Percentiles rank a stretch among this genome's conserved stretches.
These are phyloP conservation scores for Lantana camara DNA, from an alignment of 257 asterid species.

Conservation along the genomic window DNA sequence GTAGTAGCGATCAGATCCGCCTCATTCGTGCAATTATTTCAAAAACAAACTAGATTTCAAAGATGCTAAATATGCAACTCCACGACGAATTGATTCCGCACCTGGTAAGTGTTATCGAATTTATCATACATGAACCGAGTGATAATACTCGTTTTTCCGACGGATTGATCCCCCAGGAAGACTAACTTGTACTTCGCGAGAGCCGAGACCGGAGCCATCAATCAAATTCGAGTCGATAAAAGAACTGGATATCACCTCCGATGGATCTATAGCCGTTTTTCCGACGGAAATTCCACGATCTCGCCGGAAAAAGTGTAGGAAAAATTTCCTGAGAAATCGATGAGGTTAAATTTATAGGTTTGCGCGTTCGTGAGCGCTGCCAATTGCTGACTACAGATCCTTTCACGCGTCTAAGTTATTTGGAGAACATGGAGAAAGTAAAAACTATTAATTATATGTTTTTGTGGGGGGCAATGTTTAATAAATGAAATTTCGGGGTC, in stretches of 20 bases:
- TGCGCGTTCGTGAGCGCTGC: slow-evolving; percentile 32
- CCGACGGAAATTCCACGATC: slow-evolving; percentile 49
- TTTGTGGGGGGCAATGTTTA: background rate
- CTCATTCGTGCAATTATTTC: background rate
- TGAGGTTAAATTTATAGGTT: slow-evolving; percentile 22
- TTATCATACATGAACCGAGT: slow-evolving; percentile 96
- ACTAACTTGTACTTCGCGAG: slow-evolving; percentile 92
- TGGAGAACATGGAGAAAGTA: background rate
- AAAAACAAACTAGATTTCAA: slow-evolving; percentile 18
- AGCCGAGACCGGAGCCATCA: slow-evolving; percentile 94
- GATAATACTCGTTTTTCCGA: slow-evolving; percentile 91
- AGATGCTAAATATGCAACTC: slow-evolving; percentile 15
- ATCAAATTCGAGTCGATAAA: slow-evolving; percentile 34
- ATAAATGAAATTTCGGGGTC: background rate
- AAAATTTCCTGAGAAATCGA: slow-evolving; percentile 29
- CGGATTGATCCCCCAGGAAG: slow-evolving; percentile 94
- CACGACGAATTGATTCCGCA: slow-evolving; percentile 23
- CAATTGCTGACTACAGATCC: background rate
- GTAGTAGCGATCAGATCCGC: slow-evolving; percentile 39
- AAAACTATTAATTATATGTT: background rate
- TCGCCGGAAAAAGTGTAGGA: slow-evolving; percentile 46
- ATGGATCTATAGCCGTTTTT: slow-evolving; percentile 32
- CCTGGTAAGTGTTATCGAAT: slow-evolving; percentile 92
- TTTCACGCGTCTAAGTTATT: slow-evolving; percentile 32
- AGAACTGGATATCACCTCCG: slow-evolving; percentile 29